Base-by-base conservation (phyloP, 768 basidiomycete genomes). In the Exidia glandulosa region DNA sequence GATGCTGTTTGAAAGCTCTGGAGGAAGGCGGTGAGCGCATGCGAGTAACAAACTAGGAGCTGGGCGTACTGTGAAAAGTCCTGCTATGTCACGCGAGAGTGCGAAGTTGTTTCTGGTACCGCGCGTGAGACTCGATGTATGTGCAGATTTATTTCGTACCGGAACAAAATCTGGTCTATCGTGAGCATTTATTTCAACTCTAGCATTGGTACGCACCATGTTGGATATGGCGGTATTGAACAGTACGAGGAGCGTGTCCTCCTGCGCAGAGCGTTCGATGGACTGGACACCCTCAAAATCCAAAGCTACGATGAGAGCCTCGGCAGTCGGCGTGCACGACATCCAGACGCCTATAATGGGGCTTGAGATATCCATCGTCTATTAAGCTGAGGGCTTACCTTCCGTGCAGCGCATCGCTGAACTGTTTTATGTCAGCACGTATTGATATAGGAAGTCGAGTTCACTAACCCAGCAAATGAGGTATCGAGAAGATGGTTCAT, bases 211-310 rank as follows among this genome's bases (percentile, higher is more conserved):
- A 29, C 76, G 30, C 60, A 83, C 83, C 62, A 85, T 66, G 63
- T 85, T 85, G 2, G 84, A 86, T 12, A 85, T 76, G 0, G 84
- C 84, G 1, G 82, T 79, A 63, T 84, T 85, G 68, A 85, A 85
- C 9, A 85, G 67, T 2, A 85, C 84, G 1, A 85, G 74, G 2
- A 85, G 71, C 0, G 79, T 82, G 47, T 85, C 84, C 64, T 84
- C 84, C 67, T 85, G 83, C 13, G 79, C 74, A 1, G 82, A 83
- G 0, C 83, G 73, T 64, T 85, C 84, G 29, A 86, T 82, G 56
- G 36, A 62, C 27, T 60, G 54, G 62, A 34, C 16, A 77, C 84
- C 84, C 76, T 85, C 84, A 50, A 85, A 85, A 62, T 85, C 84
- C 5, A 85, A 74, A 2, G 83, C 78, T 1, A 85, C 82, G 10